Base-by-base conservation (phyloP, 768 basidiomycete genomes). In the Serendipita sp. region DNA sequence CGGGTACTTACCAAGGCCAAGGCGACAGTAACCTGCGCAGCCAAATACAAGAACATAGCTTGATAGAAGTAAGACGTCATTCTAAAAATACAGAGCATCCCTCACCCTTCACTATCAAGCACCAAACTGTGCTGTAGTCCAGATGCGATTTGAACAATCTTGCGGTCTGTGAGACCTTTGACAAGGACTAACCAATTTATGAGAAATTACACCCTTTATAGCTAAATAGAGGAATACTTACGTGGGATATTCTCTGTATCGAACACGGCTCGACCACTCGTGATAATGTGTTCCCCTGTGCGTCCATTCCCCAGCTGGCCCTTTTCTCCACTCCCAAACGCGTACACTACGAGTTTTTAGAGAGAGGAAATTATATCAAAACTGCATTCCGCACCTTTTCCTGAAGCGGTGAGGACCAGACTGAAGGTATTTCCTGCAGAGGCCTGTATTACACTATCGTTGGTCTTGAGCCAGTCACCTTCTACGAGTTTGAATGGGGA, bases 291-390 rank as follows among this genome's bases (percentile, higher is more conserved):
- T 74, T 95, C 92, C n/a, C 94, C 92, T 0, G 92, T 94, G 68
- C 83, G 83, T 16, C 94, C 95, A 72, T 92, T 94, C 0, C 92
- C 95, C 0, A 97, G 78, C 68, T 96, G 94, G 1, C 95, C 95
- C 66, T 90, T 85, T 74, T 96, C 93, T 24, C 85, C 90, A 62
- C 89, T 93, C 38, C 95, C 95, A 68, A 92, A 87, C 1, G 91
- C 81, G 70, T 87, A 97, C 2, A 95, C 91, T 88, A 69, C 58
- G 35, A 66, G 56, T 45, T 65, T 10, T n/a, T 32, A 41, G 44
- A 18, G 34, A 37, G 30, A 24, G 41, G 13, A 13, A 41, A 41
- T 41, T 7, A 13, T 41, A 24, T 24, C 24, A 24, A 24, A 24
- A 24, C 24, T 24, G 24, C 24, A 24, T 24, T 24, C 24, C 78